phyloP scores from a whole-genome alignment of 2,329 filamentous ascomycete genomes.

The Mycosphaerella arachidis region DNA sequence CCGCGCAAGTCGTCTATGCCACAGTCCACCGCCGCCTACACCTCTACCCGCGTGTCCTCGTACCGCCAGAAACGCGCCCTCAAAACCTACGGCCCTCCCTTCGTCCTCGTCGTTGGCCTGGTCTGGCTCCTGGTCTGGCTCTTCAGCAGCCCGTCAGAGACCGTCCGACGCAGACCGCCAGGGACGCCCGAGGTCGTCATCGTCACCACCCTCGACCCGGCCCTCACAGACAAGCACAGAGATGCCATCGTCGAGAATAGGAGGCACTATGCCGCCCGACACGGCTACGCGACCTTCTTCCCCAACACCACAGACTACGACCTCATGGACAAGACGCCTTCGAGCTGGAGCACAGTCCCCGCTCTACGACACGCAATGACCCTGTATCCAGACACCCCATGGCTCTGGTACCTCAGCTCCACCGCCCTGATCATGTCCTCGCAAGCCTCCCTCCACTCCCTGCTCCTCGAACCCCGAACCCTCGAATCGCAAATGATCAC shows the following conservation, averaged over 20 bases:
- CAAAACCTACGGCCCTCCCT: conserved; percentile 42
- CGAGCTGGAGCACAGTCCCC: conserved; percentile 73
- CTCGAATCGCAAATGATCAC: conserved; percentile 78
- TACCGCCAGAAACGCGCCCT: conserved; percentile 24
- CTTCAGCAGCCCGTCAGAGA: conserved; percentile 15
- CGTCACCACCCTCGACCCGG: conserved; percentile 76
- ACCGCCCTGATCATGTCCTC: conserved; percentile 88
- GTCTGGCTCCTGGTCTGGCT: conserved; percentile 32
- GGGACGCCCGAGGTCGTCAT: conserved; percentile 62
- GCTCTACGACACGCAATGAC: conserved; percentile 86
- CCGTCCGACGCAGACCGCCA: conserved; percentile 27
- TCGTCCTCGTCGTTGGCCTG: conserved; percentile 31
- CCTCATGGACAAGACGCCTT: conserved; percentile 53
- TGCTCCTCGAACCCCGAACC: conserved; percentile 62
- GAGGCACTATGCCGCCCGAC: conserved; percentile 74
- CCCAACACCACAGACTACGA: conserved; percentile 72
- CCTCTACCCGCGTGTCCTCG: conserved; percentile 51
- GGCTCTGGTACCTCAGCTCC: conserved; percentile 82
- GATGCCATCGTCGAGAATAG: conserved; percentile 76
- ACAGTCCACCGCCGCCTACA: conserved; percentile 63
- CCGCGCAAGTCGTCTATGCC: conserved; percentile 69
- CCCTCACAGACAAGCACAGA: conserved; percentile 62
- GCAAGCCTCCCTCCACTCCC: conserved; percentile 60
- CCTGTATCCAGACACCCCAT: conserved; percentile 68
- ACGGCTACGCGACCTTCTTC: conserved; percentile 86